Base-by-base conservation (phyloP, 768 basidiomycete genomes). In the Cyclocybe aegerita region DNA sequence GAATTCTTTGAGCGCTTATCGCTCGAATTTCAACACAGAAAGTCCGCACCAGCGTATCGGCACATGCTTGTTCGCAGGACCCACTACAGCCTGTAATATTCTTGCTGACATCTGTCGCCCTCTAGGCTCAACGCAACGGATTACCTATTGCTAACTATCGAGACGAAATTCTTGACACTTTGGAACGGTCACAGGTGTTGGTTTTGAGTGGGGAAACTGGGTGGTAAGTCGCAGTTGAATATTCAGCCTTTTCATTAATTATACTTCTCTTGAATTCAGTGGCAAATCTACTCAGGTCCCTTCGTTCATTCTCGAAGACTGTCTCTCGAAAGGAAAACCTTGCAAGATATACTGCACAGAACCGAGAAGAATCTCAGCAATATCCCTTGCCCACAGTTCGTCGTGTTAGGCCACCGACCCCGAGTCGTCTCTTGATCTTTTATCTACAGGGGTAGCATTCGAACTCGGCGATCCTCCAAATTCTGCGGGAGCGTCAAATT, bases 201-300 rank as follows among this genome's bases (percentile, higher is more conserved):
- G 94, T 98, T 2, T 74, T 99, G 0, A 96, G 73, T 54, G 72
- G 72, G 33, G 74, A 80, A 67, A 76, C 71, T 23, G 66, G 68
- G 61, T 75, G 70, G 73, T 71, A 54, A 56, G 60, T 44, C 23
- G 44, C 50, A 60, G 35, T 54, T 15, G 10, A 14, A 43, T 15
- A 44, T 33, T 23, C 29, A 4, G 35, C 37, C 23, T 30, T 9
- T 16, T 45, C 10, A 30, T 7, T 31, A 14, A 39, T 50, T 9
- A 36, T 46, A 16, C 34, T 40, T 38, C 56, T 42, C 52, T 45
- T 46, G n/a, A 43, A 45, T 41, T 30, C 56, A 94, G 93, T 61
- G 96, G 96, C 7, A 99, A 99, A 72, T 97, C 94, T 2, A 98
- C 96, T 0, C 96, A 98, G 71, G 82, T 98, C 3, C 96, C 96